phyloP scores from a whole-genome alignment of 805 yeast species.

The Saturnispora besseyi region DNA sequence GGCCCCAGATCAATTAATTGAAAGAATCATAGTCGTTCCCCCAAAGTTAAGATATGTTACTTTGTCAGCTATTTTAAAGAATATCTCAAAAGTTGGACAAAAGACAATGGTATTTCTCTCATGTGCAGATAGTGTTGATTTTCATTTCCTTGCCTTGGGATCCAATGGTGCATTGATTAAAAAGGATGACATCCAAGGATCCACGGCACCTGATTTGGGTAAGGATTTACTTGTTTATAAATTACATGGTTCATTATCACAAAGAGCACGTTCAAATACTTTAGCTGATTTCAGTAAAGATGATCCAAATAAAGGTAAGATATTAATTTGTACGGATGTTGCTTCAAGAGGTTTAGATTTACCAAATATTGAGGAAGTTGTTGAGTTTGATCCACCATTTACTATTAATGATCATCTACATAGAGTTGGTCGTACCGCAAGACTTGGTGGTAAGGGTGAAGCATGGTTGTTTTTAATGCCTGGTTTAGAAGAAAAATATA shows the following conservation, averaged over 20 bases:
- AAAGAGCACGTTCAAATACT: slow-evolving; percentile 73
- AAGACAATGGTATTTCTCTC: slow-evolving; percentile 81
- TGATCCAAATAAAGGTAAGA: slow-evolving; percentile 35
- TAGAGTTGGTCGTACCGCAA: slow-evolving; percentile 95
- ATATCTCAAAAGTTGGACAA: slow-evolving; percentile 31
- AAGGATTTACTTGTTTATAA: slow-evolving; percentile 43
- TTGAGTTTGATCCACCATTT: slow-evolving; percentile 94
- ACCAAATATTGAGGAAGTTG: slow-evolving; percentile 74
- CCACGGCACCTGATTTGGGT: slow-evolving; percentile 45
- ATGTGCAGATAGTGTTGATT: slow-evolving; percentile 95
- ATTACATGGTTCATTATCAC: slow-evolving; percentile 86
- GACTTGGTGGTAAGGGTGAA: slow-evolving; percentile 85
- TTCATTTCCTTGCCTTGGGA: slow-evolving; percentile 71
- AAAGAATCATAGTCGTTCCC: slow-evolving; percentile 77
- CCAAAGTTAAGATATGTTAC: slow-evolving; percentile 86
- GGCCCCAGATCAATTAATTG: slow-evolving; percentile 89
- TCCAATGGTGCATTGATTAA: slow-evolving; percentile 38
- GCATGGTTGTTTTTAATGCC: slow-evolving; percentile 78
- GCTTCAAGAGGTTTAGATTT: slow-evolving; percentile 95
- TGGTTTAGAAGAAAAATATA: slow-evolving; percentile 79
- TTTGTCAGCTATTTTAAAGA: slow-evolving; percentile 54
- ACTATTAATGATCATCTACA: slow-evolving; percentile 91
- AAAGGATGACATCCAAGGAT: slow-evolving; percentile 12
- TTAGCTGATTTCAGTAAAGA: slow-evolving; percentile 48
- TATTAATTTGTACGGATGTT: slow-evolving; percentile 92